A percentile compares a stretch with the other conserved stretches of the same genome.
These are phyloP conservation scores for Heterobasidion irregulare DNA, from an alignment of 1,284 basidiomycete genomes.

Conservation along the genomic window DNA sequence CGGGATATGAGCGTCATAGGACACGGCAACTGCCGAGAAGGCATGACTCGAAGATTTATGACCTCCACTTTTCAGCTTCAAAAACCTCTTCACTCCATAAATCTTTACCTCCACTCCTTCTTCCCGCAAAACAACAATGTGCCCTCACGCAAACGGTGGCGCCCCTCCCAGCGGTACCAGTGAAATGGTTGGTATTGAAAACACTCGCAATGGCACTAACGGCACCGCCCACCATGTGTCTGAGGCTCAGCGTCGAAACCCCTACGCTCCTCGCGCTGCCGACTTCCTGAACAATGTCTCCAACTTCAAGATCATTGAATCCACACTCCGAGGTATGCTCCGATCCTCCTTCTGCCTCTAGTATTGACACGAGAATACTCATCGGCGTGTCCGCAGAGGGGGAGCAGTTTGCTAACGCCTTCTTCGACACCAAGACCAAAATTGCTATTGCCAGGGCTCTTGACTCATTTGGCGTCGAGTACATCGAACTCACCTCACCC, in stretches of 20 bases:
- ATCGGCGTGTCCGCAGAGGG: constrained; percentile 59
- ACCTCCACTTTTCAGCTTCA: background rate
- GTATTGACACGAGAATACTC: too few species aligned
- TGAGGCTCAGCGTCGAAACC: constrained; percentile 47
- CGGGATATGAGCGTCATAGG: background rate
- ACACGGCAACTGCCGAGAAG: background rate
- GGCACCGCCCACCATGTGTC: constrained; percentile 29
- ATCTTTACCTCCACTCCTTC: constrained; percentile 7
- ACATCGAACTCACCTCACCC: constrained; percentile 98
- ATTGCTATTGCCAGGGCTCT: constrained; percentile 98
- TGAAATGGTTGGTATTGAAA: constrained; percentile 65
- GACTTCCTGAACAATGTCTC: constrained; percentile 90
- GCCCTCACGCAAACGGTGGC: constrained; percentile 54
- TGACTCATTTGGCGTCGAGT: constrained; percentile 98
- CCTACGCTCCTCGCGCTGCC: constrained; percentile 82
- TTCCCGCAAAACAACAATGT: constrained; percentile 38
- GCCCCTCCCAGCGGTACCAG: constrained; percentile 32
- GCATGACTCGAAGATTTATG: constrained; percentile 9
- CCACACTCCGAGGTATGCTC: constrained; percentile 79
- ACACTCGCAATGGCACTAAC: constrained; percentile 24
- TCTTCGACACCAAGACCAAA: constrained; percentile 99
- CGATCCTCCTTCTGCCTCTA: background rate
- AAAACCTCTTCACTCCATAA: constrained; percentile 4
- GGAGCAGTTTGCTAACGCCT: constrained; percentile 99
- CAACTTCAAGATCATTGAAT: constrained; percentile 97